Evolutionary conservation across 2,329 filamentous ascomycete genomes (phyloP).

Genomic region (Epichloe gansuensis): DNA sequence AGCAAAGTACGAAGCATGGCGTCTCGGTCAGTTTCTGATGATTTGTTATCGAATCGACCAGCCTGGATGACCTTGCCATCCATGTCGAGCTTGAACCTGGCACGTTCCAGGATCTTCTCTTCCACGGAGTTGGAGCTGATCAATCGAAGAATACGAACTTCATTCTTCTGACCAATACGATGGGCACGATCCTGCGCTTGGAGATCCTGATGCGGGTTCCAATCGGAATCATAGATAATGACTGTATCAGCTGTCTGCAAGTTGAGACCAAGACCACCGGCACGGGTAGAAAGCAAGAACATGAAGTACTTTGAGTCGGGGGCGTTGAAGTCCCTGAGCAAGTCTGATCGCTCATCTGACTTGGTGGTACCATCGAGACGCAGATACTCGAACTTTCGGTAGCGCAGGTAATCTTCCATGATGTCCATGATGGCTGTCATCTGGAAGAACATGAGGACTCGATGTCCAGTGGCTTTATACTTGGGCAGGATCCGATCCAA

Average conservation of each 20-base stretch:
- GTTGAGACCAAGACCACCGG: constrained; percentile 93
- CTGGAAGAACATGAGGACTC: constrained; percentile 99
- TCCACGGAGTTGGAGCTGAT: constrained; percentile 97
- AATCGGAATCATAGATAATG: constrained; percentile 99
- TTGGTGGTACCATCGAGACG: constrained; percentile 95
- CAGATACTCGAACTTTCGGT: constrained; percentile 71
- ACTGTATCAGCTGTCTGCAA: constrained; percentile 96
- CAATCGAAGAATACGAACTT: constrained; percentile 87
- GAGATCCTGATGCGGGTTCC: constrained; percentile 98
- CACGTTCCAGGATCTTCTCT: constrained; percentile 94
- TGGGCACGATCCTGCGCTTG: constrained; percentile 99
- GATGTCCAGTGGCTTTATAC: constrained; percentile 80
- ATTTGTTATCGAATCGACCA: constrained; percentile 99
- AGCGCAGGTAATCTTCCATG: constrained; percentile 94
- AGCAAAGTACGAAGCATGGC: constrained; percentile 89
- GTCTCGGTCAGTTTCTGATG: constrained; percentile 94
- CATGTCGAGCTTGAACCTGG: constrained; percentile 97
- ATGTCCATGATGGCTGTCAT: constrained; percentile 99
- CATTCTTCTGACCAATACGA: constrained; percentile 99
- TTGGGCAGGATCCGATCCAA: constrained; percentile 87
- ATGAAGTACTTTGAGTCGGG: constrained; percentile 90
- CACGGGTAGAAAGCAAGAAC: constrained; percentile 95
- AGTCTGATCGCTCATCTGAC: constrained; percentile 87
- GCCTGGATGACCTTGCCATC: constrained; percentile 99
- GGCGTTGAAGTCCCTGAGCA: constrained; percentile 80